These are phyloP conservation scores for Debaryomyces castellii DNA, from an alignment of 805 yeast species.

Conservation along the genomic window DNA sequence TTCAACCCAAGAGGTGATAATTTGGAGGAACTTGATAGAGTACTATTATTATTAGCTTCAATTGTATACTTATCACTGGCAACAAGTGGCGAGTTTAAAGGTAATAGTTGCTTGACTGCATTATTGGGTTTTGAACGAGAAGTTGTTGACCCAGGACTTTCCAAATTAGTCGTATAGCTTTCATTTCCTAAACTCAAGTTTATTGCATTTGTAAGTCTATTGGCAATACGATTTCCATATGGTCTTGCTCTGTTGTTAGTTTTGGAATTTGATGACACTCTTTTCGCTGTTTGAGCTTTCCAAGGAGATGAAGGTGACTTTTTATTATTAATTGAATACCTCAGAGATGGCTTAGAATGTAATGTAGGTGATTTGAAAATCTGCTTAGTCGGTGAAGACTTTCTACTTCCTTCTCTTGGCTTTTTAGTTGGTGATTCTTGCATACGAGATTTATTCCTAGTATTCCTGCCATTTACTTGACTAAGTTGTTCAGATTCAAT, in stretches of 20 bases:
- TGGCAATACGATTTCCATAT: constrained; percentile 10
- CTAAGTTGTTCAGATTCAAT: constrained; percentile 26
- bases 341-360: neutral
- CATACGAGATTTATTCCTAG: neutral
- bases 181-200: constrained; percentile 9
- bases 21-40: constrained; percentile 6
- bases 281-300: neutral
- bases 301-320: constrained; percentile 4
- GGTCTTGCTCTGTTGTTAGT: too few species aligned
- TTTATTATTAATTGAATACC: neutral
- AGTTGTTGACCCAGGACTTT: constrained; percentile 8
- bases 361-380: constrained; percentile 1
- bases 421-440: constrained; percentile 5
- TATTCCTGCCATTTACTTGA: constrained; percentile 2
- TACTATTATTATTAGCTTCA: neutral
- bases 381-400: constrained; percentile 10
- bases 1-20: constrained; percentile 13
- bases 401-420: neutral
- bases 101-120: constrained; percentile 11
- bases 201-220: constrained; percentile 11
- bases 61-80: constrained; percentile 1
- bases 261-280: neutral
- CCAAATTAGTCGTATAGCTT: constrained; percentile 6
- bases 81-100: constrained; percentile 17
- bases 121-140: constrained; percentile 4